Evolutionary conservation across 352 stramenopile species (phyloP), one percentile per base, ranked within the genome.

Genomic region (Phytophthora cryptogea): DNA sequence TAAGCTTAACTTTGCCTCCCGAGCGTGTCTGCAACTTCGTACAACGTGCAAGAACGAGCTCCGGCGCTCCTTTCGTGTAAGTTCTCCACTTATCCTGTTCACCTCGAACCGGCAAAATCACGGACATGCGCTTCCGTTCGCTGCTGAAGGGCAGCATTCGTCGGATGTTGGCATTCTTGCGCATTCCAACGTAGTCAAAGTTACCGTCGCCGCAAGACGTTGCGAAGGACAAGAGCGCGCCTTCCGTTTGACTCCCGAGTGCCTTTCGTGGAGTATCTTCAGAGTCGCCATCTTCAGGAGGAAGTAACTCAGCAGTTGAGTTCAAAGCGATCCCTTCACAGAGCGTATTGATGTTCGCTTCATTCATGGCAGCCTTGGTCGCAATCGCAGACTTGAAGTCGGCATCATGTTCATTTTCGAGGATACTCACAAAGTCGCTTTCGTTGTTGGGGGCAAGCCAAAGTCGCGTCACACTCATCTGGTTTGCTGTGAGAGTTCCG

Each of bases 401-500:
- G 35, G 14, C 20, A n/a, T 30, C 28, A 9, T 16, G 17, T 20
- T n/a, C 13, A 50, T 39, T n/a, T 5, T 43, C 43, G 1, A 54
- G 4, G 8, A 63, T 35, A 49, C 45, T 48, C 13, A 44, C 33
- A n/a, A 63, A 63, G 27, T 59, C 53, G 3, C 9, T 37, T 20
- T 68, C 53, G n/a, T 8, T 55, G 16, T 39, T 8, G 17, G 54
- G 53, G n/a, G 56, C 48, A 10, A 91, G 43, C 64, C 88, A 91
- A 41, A 88, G 74, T n/a, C 83, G 73, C 10, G 96, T 85, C 8
- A 98, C 90, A 6, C 85, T 98, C 94, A 98, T 99, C 31, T 85
- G 89, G 71, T 99, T 98, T 35, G 93, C 92, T 17, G 94, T 98
- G 30, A 99, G 81, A 23, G 96, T 99, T 55, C 95, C 96, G 0